A percentile compares a stretch with the other conserved stretches of the same genome.
phyloP scores from a whole-genome alignment of 495 filamentous ascomycete species.

The Neurospora terricola region DNA sequence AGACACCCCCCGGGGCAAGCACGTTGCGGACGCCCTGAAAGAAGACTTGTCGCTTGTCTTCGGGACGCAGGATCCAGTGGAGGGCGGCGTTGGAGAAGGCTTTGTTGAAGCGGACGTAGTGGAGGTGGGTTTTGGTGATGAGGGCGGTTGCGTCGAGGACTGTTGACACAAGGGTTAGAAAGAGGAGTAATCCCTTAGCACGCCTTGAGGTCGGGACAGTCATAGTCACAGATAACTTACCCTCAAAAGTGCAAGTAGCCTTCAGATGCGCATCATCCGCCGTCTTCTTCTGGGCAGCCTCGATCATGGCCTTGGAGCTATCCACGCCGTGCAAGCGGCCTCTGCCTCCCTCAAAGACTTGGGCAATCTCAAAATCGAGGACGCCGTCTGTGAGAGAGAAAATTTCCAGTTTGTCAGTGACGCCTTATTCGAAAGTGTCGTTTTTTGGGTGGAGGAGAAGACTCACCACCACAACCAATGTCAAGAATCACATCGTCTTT shows the following conservation, averaged over 20 bases:
- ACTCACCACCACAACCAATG: slow-evolving; percentile 58
- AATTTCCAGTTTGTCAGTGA: background rate
- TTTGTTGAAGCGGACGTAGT: slow-evolving; percentile 40
- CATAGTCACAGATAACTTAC: slow-evolving; percentile 9
- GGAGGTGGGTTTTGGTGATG: slow-evolving; percentile 11
- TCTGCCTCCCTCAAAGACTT: slow-evolving; percentile 27
- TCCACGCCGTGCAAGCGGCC: slow-evolving; percentile 54
- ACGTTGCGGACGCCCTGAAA: slow-evolving; percentile 39
- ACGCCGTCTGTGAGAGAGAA: slow-evolving; percentile 42
- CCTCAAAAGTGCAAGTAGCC: slow-evolving; percentile 35
- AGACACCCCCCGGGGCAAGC: slow-evolving; percentile 47
- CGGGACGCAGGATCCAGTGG: slow-evolving; percentile 60
- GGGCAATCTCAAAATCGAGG: slow-evolving; percentile 46
- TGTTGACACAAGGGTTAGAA: background rate
- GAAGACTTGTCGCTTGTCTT: slow-evolving; percentile 20
- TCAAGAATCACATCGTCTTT: slow-evolving; percentile 57
- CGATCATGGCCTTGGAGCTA: slow-evolving; percentile 55
- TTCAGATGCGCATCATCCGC: slow-evolving; percentile 3
- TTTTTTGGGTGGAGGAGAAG: background rate
- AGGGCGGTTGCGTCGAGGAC: slow-evolving; percentile 30
- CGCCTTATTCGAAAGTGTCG: background rate
- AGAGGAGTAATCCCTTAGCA: background rate
- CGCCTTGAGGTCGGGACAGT: background rate
- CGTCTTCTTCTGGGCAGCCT: slow-evolving; percentile 33
- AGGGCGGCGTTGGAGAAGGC: slow-evolving; percentile 71